Percentiles rank a stretch among this genome's conserved stretches.
Evolutionary conservation across 371 early-diverging fungal species (phyloP).

Genomic region (Rhizopus delemar): DNA sequence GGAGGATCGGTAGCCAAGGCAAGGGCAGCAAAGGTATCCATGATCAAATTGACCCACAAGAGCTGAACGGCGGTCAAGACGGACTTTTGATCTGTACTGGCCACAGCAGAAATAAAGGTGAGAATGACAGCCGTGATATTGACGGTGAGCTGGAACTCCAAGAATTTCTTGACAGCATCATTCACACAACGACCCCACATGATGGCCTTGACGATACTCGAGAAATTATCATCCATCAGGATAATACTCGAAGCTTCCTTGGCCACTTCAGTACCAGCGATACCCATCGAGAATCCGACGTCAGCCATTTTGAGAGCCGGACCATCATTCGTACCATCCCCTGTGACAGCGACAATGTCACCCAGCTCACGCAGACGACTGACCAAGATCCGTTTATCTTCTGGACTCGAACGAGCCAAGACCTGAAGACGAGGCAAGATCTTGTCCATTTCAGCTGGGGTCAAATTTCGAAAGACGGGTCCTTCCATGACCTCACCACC

Average conservation of each 20-base stretch:
- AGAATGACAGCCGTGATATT: slow-evolving; percentile 64
- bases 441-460: slow-evolving; percentile 50
- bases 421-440: slow-evolving; percentile 64
- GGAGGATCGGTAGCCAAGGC: slow-evolving; percentile 70
- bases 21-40: slow-evolving; percentile 72
- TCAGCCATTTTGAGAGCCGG: slow-evolving; percentile 72
- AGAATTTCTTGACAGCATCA: slow-evolving; percentile 69
- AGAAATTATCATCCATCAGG: slow-evolving; percentile 72
- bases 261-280: slow-evolving; percentile 72
- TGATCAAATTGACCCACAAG: slow-evolving; percentile 73
- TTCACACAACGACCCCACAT: slow-evolving; percentile 72
- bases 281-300: slow-evolving; percentile 77
- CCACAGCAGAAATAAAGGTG: slow-evolving; percentile 57
- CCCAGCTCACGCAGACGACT: slow-evolving; percentile 56
- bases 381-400: slow-evolving; percentile 67
- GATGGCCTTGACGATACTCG: slow-evolving; percentile 66
- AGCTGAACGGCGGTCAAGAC: slow-evolving; percentile 65
- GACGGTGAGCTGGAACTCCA: slow-evolving; percentile 72
- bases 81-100: slow-evolving; percentile 29
- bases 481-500: slow-evolving; percentile 66
- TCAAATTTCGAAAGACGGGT: slow-evolving; percentile 56
- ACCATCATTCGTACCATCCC: slow-evolving; percentile 71
- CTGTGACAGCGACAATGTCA: slow-evolving; percentile 71
- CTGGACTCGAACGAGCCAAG: slow-evolving; percentile 64
- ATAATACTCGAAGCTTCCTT: slow-evolving; percentile 74